Conservation (phyloP, 2,329 filamentous ascomycete genomes). For the Nannizziopsis barbatae region DNA sequence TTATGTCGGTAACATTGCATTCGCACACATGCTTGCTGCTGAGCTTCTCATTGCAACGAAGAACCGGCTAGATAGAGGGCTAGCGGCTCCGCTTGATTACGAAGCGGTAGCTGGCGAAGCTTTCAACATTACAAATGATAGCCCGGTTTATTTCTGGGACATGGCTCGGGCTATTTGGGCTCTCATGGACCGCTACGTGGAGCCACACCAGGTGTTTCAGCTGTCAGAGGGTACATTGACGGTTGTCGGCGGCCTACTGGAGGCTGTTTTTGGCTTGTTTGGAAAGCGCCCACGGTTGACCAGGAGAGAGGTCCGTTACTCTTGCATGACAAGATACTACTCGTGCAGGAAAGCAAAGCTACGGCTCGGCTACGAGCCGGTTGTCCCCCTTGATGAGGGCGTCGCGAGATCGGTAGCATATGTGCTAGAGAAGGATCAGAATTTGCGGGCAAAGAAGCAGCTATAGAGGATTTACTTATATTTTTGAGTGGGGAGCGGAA, state of each 20-base stretch:
- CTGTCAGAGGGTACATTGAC: constrained; percentile 33
- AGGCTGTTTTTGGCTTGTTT: constrained; percentile 33
- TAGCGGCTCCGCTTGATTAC: constrained; percentile 54
- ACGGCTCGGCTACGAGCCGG: constrained; percentile 36
- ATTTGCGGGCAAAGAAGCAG: constrained; percentile 31
- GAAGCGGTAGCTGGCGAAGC: constrained; percentile 72
- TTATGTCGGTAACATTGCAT: constrained; percentile 57
- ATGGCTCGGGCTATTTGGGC: constrained; percentile 67
- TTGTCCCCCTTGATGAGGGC: constrained; percentile 38
- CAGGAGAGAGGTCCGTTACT: constrained; percentile 36
- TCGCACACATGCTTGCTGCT: constrained; percentile 74
- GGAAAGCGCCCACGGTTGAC: constrained; percentile 39
- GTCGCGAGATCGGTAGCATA: constrained; percentile 37
- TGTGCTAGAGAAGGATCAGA: constrained; percentile 27
- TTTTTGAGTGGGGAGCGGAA: constrained; percentile 9
- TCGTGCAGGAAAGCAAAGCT: constrained; percentile 38
- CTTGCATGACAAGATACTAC: constrained; percentile 40
- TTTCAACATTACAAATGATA: constrained; percentile 84
- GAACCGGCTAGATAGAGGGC: constrained; percentile 31
- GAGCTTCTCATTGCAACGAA: constrained; percentile 49
- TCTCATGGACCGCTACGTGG: constrained; percentile 35
- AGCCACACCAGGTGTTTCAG: constrained; percentile 33
- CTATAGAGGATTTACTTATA: constrained; percentile 21
- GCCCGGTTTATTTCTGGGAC: constrained; percentile 85
- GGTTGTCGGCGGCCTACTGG: constrained; percentile 33